phyloP scores from a whole-genome alignment of 164 flowering plant genomes.

The Sedum album region DNA sequence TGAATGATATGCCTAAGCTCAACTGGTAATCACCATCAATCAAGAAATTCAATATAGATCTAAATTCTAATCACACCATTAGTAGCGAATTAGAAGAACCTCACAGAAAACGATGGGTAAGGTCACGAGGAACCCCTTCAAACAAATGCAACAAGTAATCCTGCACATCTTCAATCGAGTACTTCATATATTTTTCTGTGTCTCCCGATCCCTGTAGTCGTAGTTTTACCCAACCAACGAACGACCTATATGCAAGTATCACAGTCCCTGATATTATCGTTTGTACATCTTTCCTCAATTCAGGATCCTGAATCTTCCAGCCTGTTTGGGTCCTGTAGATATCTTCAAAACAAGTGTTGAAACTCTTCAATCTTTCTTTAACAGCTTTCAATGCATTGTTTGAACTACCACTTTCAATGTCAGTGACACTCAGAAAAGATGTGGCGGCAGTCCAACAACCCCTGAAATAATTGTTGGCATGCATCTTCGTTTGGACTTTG shows the following conservation, averaged over 20 bases:
- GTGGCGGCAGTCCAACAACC: conserved; percentile 76
- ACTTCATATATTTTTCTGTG: conserved; percentile 79
- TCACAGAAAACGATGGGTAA: conserved; percentile 23
- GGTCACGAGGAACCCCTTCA: too few relatives aligned
- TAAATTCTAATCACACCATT: too few relatives aligned
- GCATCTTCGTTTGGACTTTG: conserved; percentile 58
- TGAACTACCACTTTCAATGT: conserved; percentile 65
- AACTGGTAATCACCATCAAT: too few relatives aligned
- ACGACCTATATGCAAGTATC: conserved; percentile 68
- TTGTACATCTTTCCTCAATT: conserved; percentile 69
- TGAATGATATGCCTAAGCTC: too few relatives aligned
- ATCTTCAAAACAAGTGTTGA: too few relatives aligned
- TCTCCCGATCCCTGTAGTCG: too few relatives aligned
- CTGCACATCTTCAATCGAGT: conserved; percentile 70
- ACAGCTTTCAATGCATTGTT: conserved; percentile 54
- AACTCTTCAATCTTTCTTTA: conserved; percentile 84
- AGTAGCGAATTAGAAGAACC: conserved; percentile 18
- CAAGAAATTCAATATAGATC: too few relatives aligned
- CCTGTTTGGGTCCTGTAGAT: conserved; percentile 61
- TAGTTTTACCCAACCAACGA: too few relatives aligned
- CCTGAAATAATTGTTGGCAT: too few relatives aligned
- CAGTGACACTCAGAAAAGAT: conserved; percentile 60
- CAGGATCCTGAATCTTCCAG: conserved; percentile 78
- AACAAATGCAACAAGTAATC: conserved; percentile 57
- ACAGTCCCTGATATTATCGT: conserved; percentile 69